Percentiles rank a stretch among this genome's conserved stretches.
Evolutionary conservation across 2,329 filamentous ascomycete species (phyloP).

Genomic region (Tolypocladium album): DNA sequence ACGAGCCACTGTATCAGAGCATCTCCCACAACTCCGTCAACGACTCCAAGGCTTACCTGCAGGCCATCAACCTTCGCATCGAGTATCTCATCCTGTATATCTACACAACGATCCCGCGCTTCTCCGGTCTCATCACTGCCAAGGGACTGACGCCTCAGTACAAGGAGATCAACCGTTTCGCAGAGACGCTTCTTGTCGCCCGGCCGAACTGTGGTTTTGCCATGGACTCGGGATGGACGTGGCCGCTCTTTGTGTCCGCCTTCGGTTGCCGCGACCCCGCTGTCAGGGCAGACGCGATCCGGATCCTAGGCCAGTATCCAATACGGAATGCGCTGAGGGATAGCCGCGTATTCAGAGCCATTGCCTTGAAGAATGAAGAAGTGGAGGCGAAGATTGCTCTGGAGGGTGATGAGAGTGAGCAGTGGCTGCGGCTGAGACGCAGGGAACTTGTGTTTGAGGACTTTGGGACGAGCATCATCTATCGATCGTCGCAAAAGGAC

Average conservation of each 20-base stretch:
- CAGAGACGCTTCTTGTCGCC: conserved; percentile 23
- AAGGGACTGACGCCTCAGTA: conserved; percentile 29
- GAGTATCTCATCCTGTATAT: conserved; percentile 31
- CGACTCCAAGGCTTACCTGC: conserved; percentile 17
- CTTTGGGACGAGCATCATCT: conserved; percentile 24
- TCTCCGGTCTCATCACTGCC: conserved; percentile 22
- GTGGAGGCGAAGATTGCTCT: conserved; percentile 19
- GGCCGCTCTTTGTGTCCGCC: conserved; percentile 30
- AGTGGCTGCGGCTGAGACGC: conserved; percentile 26
- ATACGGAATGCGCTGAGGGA: conserved; percentile 33
- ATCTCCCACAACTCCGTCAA: conserved; percentile 12
- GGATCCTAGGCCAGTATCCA: conserved; percentile 28
- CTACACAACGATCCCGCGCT: conserved; percentile 26
- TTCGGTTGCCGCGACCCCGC: conserved; percentile 27
- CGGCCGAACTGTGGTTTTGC: conserved; percentile 28
- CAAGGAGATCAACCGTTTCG: conserved; percentile 26
- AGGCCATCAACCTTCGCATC: conserved; percentile 28
- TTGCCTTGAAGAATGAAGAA: conserved; percentile 25
- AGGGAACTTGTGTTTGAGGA: conserved; percentile 28
- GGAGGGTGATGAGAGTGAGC: conserved; percentile 22
- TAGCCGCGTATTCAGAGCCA: conserved; percentile 26
- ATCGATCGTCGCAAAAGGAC: conserved; percentile 22
- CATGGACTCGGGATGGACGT: conserved; percentile 34
- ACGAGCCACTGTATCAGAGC: conserved; percentile 22
- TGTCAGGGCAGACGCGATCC: conserved; percentile 27